Evolutionary conservation across 306 rosid species (phyloP), one percentile per base, ranked within the genome.

Genomic region (Trichosanthes cucumerina): DNA sequence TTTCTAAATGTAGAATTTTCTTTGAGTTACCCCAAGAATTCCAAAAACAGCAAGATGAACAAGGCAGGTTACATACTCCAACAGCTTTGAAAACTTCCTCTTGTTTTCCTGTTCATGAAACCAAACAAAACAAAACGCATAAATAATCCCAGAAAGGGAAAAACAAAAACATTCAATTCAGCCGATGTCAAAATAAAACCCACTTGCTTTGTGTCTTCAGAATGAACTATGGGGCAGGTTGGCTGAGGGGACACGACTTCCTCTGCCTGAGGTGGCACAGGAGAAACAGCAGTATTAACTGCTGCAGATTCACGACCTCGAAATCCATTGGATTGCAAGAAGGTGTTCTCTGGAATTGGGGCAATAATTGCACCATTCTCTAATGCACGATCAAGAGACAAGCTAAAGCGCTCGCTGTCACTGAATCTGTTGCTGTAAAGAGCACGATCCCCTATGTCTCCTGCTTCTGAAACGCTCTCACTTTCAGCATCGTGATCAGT

Each of bases 371-470:
- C 82, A n/a, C 87, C 90, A 81, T 76, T 80, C 81, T 90, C 90
- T 15, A 82, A 79, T 19, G 47, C 84, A 71, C 64, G 79, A 41
- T 87, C 92, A 13, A 85, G 63, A 2, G 93, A 88, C 21, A 86
- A 58, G 26, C 58, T 75, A 36, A 86, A 47, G 77, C 85, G 90
- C 75, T 47, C 63, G 68, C 86, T 84, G 28, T 80, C 86, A 75
- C 96, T 87, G 79, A 82, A 44, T 76, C 90, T 86, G 54, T 60
- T 80, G 79, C 79, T 86, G 80, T 88, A 83, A 79, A 91, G 93
- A 66, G 90, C 93, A 36, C 97, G 83, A 77, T 95, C 97, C 36
- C 99, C 97, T 19, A 91, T 89, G 57, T 95, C 99, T 34, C 99
- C 99, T 5, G 91, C 97, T 84, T 95, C 93, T 26, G 98, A 92